Evolutionary conservation across 306 rosid species (phyloP), one percentile per base, ranked within the genome.

Genomic region (Vigna angularis): DNA sequence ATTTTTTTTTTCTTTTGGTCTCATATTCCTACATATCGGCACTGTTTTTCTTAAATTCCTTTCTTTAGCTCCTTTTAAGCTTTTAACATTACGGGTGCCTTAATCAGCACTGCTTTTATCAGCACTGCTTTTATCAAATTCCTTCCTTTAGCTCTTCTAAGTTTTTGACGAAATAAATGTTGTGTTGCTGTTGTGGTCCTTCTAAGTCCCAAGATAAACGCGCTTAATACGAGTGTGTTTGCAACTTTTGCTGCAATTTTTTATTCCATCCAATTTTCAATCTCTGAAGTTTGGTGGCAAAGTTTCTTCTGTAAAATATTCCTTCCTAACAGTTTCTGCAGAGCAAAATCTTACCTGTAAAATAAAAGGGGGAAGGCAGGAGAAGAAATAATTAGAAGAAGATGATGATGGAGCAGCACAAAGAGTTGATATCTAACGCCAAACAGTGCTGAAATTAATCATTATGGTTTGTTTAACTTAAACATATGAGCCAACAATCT

Each of bases 271-370:
- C 70, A 77, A 61, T 17, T 66, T 72, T 88, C 90, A 88, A 59
- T 84, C 86, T 84, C 89, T 86, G 78, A 93, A 91, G 78, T 71
- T 83, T 22, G 87, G 81, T 0, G 98, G 97, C 69, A 93, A 66
- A 16, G 91, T 90, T 64, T 83, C 89, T 65, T 83, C 86, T 11
- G 91, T 87, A 80, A 96, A 96, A 76, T 91, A 91, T 79, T 96
- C 97, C 82, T 86, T 85, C 77, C 88, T 86, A 49, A 93, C 83
- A 45, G 85, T 86, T 66, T 96, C 94, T 50, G 79, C 88, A 3
- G 96, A 87, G 87, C 99, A 96, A 87, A 96, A 96, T 59, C 88
- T 88, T 70, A 61, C 98, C 99, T 96, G 79, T 84, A 86, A 85
- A 82, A 81, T 16, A 56, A 56, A 52, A 61, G 40, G 16, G 2